Conservation (phyloP, 1,284 basidiomycete species). For the Cyathus olla region DNA sequence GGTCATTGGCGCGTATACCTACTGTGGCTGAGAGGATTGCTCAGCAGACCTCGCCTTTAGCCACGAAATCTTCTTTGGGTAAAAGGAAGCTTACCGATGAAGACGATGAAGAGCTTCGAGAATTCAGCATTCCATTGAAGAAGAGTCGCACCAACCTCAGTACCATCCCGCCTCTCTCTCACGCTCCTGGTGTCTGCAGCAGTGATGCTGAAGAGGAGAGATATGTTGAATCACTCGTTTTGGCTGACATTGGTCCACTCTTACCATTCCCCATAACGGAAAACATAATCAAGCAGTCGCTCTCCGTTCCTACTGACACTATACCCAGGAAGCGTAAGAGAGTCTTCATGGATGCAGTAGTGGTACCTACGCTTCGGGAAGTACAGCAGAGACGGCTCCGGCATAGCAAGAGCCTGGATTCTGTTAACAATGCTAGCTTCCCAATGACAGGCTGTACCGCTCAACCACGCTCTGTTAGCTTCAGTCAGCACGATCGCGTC, state of each 20-base stretch:
- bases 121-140: slow-evolving; percentile 8
- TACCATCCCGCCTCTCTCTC: background rate
- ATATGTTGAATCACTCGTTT: slow-evolving; percentile 20
- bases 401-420: slow-evolving; percentile 16
- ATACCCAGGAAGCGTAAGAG: slow-evolving; percentile 56
- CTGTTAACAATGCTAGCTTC: background rate
- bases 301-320: background rate
- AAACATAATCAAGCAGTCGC: no score
- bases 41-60: slow-evolving; percentile 12
- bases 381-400: slow-evolving; percentile 22
- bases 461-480: background rate
- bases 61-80: slow-evolving; percentile 15
- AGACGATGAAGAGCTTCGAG: background rate
- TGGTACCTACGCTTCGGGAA: slow-evolving; percentile 54
- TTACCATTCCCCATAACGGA: slow-evolving; percentile 8
- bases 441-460: background rate
- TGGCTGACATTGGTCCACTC: background rate
- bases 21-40: slow-evolving; percentile 41
- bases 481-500: background rate
- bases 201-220: slow-evolving; percentile 42
- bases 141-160: slow-evolving; percentile 4
- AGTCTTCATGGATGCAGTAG: slow-evolving; percentile 64
- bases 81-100: slow-evolving; percentile 15
- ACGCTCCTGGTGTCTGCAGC: background rate
- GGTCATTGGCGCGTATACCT: slow-evolving; percentile 4